Evolutionary conservation across 2,329 filamentous ascomycete genomes (phyloP), one percentile per base, ranked within the genome.

Genomic region (Hymenoscyphus occultus): DNA sequence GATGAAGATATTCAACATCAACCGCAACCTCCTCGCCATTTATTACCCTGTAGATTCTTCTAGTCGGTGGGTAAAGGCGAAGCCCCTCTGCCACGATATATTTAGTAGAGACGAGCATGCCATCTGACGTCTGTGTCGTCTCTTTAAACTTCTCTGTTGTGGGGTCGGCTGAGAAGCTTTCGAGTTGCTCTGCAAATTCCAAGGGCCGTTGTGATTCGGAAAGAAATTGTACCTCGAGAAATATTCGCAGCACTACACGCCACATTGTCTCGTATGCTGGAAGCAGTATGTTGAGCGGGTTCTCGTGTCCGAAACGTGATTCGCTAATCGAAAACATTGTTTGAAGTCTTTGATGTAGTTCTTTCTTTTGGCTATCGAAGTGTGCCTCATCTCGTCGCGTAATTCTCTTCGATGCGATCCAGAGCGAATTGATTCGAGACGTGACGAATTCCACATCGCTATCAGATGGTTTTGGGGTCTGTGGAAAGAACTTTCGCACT

Each of bases 1-100:
- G 66, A 39, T 71, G 70, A 9, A 70, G 22, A n/a, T 35, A 35
- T 54, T 71, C 65, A 16, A 70, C 51, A 51, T 71, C 68, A 19
- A 69, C 57, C 28, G 60, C 60, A 13, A 42, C 2, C 16, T 54
- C 9, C 45, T 61, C 5, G 31, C 31, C 10, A 3, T 35, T 13
- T 54, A 19, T 32, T 9, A 39, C 39, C 3, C 64, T 48, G 54
- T 70, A 64, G n/a, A 71, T 68, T 6, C 67, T 51, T 22, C 62
- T 59, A 2, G 63, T 69, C 7, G 67, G 68, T 10, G 69, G 69
- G 56, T 70, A 70, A 3, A 71, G 60, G 6, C 67, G 61, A 1
- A 71, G 64, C 12, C 62, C 56, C 62, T 71, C 69, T 7, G 40
- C 35, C n/a, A 68, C 40, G 10, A 68, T 65, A 19, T 51, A 13